Conservation (phyloP, 257 asterid species). For the Penstemon davidsonii region DNA sequence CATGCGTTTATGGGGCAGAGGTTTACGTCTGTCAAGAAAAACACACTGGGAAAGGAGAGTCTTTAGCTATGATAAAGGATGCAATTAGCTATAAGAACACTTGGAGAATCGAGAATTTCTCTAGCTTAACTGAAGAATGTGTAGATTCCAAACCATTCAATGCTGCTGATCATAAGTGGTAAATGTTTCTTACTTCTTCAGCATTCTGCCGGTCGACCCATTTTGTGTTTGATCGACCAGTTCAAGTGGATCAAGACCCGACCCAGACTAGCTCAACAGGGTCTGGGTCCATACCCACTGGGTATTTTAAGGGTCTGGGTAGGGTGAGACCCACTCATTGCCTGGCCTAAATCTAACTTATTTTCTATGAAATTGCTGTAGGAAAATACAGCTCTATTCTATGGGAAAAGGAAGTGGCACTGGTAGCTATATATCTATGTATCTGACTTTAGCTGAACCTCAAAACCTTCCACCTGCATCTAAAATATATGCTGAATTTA, state of each 20-base stretch:
- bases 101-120: slow-evolving; percentile 44
- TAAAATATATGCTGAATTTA: slow-evolving; percentile 56
- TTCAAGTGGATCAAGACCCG: no score
- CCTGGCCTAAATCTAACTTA: neutral
- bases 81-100: slow-evolving; percentile 41
- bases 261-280: no score
- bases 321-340: no score
- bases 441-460: slow-evolving; percentile 58
- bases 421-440: slow-evolving; percentile 49
- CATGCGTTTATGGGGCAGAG: slow-evolving; percentile 65
- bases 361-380: slow-evolving; percentile 26
- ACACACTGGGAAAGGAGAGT: slow-evolving; percentile 45
- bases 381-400: slow-evolving; percentile 66
- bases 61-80: slow-evolving; percentile 56
- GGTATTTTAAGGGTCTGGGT: no score
- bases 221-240: no score
- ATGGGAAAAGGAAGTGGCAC: slow-evolving; percentile 61
- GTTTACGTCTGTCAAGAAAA: slow-evolving; percentile 50
- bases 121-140: slow-evolving; percentile 33
- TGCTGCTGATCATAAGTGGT: slow-evolving; percentile 58
- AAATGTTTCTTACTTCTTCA: slow-evolving; percentile 11
- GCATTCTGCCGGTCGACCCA: neutral
- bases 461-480: slow-evolving; percentile 38
- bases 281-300: no score
- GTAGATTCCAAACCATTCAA: slow-evolving; percentile 50